Base-by-base conservation (phyloP, 805 yeast species). In the Pichia occidentalis region DNA sequence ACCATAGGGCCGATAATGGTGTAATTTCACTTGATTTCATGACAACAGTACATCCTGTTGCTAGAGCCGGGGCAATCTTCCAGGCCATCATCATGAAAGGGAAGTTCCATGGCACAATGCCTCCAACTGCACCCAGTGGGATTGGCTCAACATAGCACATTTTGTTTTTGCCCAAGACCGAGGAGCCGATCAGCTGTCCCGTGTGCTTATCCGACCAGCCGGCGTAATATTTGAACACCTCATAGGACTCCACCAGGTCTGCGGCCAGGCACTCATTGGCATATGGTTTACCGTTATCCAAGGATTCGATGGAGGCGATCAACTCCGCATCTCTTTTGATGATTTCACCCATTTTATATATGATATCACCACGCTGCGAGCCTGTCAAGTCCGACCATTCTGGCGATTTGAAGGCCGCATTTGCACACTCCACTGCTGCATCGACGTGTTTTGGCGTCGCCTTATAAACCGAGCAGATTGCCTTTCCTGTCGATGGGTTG, bases 51-150 rank as follows among this genome's bases (percentile, higher is more conserved):
- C 80, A 79, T 59, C 86, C 86, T 47, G 85, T 76, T 32, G 82
- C 81, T 48, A 80, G 62, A 38, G 84, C 85, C 14, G 90, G 87
- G 26, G 81, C 85, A 43, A 81, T 65, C 57, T 81, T 81, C 90
- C 90, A 81, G 21, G 81, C 61, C 57, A 77, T 67, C 84, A 81
- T 80, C 70, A 79, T 71, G 50, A 81, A 64, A 45, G 90, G 90
- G 71, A 80, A 81, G 60, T 81, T 81, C 88, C 88, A 81, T 51
- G 90, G 88, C 47, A 81, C 78, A 49, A 82, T 80, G 58, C 79
- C 84, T 35, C 85, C 92, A 63, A 85, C 80, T 19, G 80, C 82
- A 55, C 88, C 90, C 45, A 80, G 59, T 48, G 77, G 77, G 54
- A 70, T 73, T 49, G 73, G 76, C 29, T 70, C 57, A 12, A 76